phyloP scores from a whole-genome alignment of 2,329 filamentous ascomycete genomes.

The Ophiocordyceps polyrhachis-furcata region DNA sequence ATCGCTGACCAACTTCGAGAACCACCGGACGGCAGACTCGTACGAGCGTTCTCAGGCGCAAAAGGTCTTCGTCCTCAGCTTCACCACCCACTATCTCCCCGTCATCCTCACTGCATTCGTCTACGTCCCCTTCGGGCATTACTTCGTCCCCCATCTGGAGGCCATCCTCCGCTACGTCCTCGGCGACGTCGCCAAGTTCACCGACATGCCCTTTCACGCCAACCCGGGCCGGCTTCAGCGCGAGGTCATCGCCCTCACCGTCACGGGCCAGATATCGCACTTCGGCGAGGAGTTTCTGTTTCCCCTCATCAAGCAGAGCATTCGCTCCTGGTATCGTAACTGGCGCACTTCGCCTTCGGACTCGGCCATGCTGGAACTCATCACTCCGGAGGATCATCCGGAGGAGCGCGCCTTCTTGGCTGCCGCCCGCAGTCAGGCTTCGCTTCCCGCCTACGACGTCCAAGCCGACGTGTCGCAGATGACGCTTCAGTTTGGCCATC shows the following conservation, averaged over 20 bases:
- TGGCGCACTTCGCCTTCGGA: constrained; percentile 15
- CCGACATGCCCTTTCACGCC: constrained; percentile 38
- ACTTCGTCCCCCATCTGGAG: constrained; percentile 50
- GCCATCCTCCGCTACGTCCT: constrained; percentile 28
- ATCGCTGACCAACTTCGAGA: constrained; percentile 49
- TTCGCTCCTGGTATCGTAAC: constrained; percentile 24
- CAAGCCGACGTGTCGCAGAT: constrained; percentile 57
- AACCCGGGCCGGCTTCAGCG: constrained; percentile 48
- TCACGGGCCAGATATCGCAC: constrained; percentile 53
- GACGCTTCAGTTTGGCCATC: constrained; percentile 55
- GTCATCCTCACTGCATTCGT: constrained; percentile 62
- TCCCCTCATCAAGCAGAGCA: constrained; percentile 46
- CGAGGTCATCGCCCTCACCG: constrained; percentile 57
- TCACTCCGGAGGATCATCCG: constrained; percentile 31
- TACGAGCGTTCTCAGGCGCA: constrained; percentile 52
- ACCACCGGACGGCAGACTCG: constrained; percentile 51
- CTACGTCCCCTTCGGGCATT: constrained; percentile 55
- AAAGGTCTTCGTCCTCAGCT: constrained; percentile 61
- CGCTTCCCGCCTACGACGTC: constrained; percentile 51
- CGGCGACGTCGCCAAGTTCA: constrained; percentile 26
- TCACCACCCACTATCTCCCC: constrained; percentile 63
- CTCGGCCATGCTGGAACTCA: constrained; percentile 26
- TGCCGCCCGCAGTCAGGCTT: constrained; percentile 46
- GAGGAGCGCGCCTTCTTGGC: constrained; percentile 46
- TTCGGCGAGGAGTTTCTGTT: constrained; percentile 55